Conservation (phyloP, 352 stramenopile species). For the Pythium coloratum region DNA sequence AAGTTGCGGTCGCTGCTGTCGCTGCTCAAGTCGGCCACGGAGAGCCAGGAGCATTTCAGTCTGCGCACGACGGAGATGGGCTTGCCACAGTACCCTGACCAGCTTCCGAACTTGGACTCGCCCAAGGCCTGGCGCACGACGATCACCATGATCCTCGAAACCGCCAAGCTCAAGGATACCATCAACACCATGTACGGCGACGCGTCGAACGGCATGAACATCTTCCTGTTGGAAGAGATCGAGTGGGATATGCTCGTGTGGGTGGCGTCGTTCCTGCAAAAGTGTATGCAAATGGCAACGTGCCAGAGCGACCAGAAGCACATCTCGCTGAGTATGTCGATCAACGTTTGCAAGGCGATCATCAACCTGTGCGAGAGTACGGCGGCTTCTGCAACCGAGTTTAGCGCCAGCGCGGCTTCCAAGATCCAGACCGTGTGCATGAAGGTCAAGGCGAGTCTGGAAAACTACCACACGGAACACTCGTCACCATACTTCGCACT, state of each 20-base stretch:
- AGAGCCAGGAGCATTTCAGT: constrained; percentile 75
- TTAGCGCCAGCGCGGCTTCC: constrained; percentile 44
- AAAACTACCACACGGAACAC: constrained; percentile 69
- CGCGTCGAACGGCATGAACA: constrained; percentile 64
- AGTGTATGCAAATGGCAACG: constrained; percentile 78
- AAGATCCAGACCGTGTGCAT: constrained; percentile 78
- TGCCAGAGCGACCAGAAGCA: constrained; percentile 79
- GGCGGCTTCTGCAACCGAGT: constrained; percentile 57
- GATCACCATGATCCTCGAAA: constrained; percentile 76
- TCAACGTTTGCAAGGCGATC: constrained; percentile 81
- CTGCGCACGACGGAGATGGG: constrained; percentile 69
- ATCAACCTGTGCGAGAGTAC: constrained; percentile 75
- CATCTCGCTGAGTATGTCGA: constrained; percentile 78
- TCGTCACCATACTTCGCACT: constrained; percentile 71
- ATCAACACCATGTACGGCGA: constrained; percentile 74
- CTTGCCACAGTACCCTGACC: constrained; percentile 52
- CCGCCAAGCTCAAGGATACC: constrained; percentile 71
- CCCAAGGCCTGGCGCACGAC: constrained; percentile 71
- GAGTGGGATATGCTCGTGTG: constrained; percentile 78
- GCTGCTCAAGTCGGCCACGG: constrained; percentile 64
- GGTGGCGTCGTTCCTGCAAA: constrained; percentile 72
- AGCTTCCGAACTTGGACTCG: constrained; percentile 68
- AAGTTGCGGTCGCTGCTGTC: constrained; percentile 76
- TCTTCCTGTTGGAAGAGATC: constrained; percentile 75
- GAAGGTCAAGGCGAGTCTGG: constrained; percentile 70